phyloP scores from a whole-genome alignment of 306 rosid species.

The cucumber (Cucumis sativus) region DNA sequence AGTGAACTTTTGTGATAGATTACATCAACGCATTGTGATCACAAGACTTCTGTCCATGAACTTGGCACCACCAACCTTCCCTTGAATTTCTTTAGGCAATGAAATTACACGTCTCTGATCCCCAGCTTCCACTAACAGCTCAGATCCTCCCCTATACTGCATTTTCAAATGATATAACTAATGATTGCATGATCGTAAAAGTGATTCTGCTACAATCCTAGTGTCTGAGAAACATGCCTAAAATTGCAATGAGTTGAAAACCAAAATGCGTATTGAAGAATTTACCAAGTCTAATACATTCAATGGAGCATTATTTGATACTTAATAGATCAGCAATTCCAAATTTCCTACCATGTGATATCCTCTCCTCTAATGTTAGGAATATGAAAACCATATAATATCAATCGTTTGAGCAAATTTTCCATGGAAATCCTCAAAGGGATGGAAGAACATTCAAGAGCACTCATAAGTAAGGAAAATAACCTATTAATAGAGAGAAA shows the following conservation, averaged over 20 bases:
- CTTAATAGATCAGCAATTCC: neutral
- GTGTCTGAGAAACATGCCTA: neutral
- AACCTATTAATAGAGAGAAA: neutral
- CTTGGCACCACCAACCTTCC: slow-evolving; percentile 93
- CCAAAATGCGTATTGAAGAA: neutral
- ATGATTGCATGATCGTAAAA: neutral
- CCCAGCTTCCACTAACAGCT: slow-evolving; percentile 92
- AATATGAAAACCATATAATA: neutral
- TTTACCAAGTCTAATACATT: neutral
- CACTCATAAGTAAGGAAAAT: neutral
- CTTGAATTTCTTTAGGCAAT: slow-evolving; percentile 70
- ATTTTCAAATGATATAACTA: slow-evolving; percentile 5
- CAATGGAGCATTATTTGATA: neutral
- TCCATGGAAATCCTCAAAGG: neutral
- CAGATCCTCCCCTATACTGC: slow-evolving; percentile 93
- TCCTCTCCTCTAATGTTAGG: neutral
- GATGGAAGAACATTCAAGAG: neutral
- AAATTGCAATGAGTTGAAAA: neutral
- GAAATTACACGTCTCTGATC: slow-evolving; percentile 86
- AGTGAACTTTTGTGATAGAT: neutral
- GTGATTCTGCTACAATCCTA: neutral
- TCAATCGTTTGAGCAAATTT: neutral
- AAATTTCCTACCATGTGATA: neutral
- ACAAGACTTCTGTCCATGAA: slow-evolving; percentile 65
- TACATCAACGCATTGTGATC: slow-evolving; percentile 43